These are phyloP conservation scores for Cyclocybe cylindracea DNA, from an alignment of 768 basidiomycete genomes.

Conservation along the genomic window DNA sequence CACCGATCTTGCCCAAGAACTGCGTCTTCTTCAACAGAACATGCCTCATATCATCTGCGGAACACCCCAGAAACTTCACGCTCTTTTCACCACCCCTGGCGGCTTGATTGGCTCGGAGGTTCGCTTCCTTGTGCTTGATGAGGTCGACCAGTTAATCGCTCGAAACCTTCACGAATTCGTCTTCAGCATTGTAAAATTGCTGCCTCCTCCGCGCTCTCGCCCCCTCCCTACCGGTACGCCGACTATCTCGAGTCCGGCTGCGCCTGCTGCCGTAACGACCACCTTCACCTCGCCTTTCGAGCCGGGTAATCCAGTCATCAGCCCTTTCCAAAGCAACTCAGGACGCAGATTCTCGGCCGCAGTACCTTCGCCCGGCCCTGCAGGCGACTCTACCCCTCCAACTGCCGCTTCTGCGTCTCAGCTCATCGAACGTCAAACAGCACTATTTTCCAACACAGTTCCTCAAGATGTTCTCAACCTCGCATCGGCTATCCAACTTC, in stretches of 20 bases:
- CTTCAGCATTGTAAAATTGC: slow-evolving; percentile 86
- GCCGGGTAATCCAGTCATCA: slow-evolving; percentile 33
- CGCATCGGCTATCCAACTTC: slow-evolving; percentile 88
- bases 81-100: slow-evolving; percentile 80
- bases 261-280: slow-evolving; percentile 24
- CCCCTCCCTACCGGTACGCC: slow-evolving; percentile 40
- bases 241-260: slow-evolving; percentile 32
- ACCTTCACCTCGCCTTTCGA: slow-evolving; percentile 52
- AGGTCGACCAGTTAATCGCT: slow-evolving; percentile 97
- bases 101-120: slow-evolving; percentile 84
- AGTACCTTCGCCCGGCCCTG: slow-evolving; percentile 48
- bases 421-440: slow-evolving; percentile 81
- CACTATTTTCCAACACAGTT: slow-evolving; percentile 96
- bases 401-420: slow-evolving; percentile 28
- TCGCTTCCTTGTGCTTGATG: slow-evolving; percentile 92
- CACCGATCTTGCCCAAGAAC: slow-evolving; percentile 70
- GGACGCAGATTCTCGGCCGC: slow-evolving; percentile 64
- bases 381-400: slow-evolving; percentile 16
- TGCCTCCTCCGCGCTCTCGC: slow-evolving; percentile 85
- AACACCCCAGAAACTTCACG: slow-evolving; percentile 94
- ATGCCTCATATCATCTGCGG: slow-evolving; percentile 96
- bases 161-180: slow-evolving; percentile 96
- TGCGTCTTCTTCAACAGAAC: slow-evolving; percentile 84
- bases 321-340: slow-evolving; percentile 38
- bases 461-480: slow-evolving; percentile 98